Percentiles rank a stretch among this genome's conserved stretches.
These are phyloP conservation scores for Fraxinus albicans DNA, from an alignment of 305 asterid species.

Conservation along the genomic window DNA sequence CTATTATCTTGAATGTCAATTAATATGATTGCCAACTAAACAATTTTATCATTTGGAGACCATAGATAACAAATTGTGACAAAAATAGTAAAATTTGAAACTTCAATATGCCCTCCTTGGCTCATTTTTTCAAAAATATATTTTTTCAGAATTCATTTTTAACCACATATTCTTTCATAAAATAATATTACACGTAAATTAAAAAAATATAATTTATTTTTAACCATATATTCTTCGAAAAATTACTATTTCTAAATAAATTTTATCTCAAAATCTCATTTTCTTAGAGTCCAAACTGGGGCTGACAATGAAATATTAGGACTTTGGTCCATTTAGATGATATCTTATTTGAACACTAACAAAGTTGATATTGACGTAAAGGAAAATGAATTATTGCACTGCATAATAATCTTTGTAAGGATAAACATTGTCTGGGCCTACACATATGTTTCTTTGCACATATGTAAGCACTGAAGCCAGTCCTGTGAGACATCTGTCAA, in stretches of 20 bases:
- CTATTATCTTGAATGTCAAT: background rate
- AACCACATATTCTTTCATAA: too few species aligned
- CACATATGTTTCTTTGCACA: background rate
- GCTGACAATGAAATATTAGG: background rate
- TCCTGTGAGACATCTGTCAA: background rate
- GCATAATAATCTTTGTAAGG: background rate
- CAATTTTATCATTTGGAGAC: background rate
- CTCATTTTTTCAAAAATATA: too few species aligned
- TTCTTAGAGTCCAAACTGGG: background rate
- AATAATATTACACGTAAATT: too few species aligned
- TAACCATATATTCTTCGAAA: too few species aligned
- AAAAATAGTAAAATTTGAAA: background rate
- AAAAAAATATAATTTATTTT: too few species aligned
- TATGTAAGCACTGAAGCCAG: background rate
- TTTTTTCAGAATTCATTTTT: too few species aligned
- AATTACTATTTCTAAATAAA: too few species aligned
- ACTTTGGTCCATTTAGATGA: background rate
- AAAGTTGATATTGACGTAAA: background rate
- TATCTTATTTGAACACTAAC: background rate
- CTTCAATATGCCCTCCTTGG: too few species aligned
- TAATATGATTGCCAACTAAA: background rate
- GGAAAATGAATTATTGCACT: background rate
- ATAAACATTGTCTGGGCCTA: background rate
- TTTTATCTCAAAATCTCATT: too few species aligned
- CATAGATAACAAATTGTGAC: background rate